Evolutionary conservation across 257 asterid genomes (phyloP).

Genomic region (Anisodus acutangulus): DNA sequence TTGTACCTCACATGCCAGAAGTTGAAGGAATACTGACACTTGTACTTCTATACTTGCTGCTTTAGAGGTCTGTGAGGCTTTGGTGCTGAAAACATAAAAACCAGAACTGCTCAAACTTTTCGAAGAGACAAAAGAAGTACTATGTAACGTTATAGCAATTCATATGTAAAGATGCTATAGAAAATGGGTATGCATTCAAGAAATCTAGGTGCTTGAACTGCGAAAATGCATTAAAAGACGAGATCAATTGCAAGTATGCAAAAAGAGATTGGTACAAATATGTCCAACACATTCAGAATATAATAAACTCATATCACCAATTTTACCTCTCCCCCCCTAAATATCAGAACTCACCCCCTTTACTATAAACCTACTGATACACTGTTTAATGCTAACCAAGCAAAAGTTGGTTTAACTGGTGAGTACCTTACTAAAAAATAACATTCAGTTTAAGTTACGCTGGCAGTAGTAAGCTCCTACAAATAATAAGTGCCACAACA

Average conservation of each 20-base stretch:
- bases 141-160: neutral
- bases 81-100: constrained; percentile 50
- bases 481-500: neutral
- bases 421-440: neutral
- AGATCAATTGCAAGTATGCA: neutral
- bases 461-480: neutral
- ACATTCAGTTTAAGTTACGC: neutral
- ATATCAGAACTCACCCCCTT: neutral
- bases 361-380: neutral
- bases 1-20: neutral
- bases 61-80: constrained; percentile 71
- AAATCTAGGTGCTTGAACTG: neutral
- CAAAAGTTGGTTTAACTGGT: neutral
- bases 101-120: constrained; percentile 22
- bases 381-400: neutral
- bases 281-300: neutral
- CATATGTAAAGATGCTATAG: neutral
- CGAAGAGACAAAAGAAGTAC: neutral
- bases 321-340: neutral
- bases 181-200: neutral
- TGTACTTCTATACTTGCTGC: constrained; percentile 33
- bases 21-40: neutral
- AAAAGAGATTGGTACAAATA: neutral
- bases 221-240: neutral
- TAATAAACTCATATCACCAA: neutral